Evolutionary conservation across 2,329 filamentous ascomycete species (phyloP).

Genomic region (Rachicladosporium sp.): DNA sequence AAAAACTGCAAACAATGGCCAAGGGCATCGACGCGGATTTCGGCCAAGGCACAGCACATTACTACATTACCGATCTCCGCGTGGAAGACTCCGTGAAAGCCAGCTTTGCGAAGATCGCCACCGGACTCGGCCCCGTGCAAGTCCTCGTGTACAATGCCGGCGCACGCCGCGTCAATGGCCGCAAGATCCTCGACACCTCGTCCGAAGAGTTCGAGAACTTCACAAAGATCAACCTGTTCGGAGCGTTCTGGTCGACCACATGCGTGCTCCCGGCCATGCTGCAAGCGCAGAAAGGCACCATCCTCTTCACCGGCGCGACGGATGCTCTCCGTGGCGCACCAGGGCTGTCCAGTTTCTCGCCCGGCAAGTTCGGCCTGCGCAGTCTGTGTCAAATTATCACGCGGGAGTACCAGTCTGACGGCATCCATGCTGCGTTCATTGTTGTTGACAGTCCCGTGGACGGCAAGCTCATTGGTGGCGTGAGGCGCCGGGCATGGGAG

Average conservation of each 20-base stretch:
- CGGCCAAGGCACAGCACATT: constrained; percentile 9
- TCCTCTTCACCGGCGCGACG: constrained; percentile 13
- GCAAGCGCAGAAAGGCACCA: constrained; percentile 11
- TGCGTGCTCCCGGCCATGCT: constrained; percentile 13
- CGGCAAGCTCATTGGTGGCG: constrained; percentile 8
- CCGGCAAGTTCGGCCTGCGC: constrained; percentile 13
- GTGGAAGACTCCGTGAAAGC: constrained; percentile 9
- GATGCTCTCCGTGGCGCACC: constrained; percentile 12
- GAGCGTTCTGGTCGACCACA: constrained; percentile 14
- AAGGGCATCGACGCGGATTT: constrained; percentile 10
- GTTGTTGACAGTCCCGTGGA: constrained; percentile 7
- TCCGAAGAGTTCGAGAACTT: constrained; percentile 15
- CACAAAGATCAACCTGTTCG: constrained; percentile 14
- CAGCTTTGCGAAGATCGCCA: constrained; percentile 9
- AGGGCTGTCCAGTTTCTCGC: constrained; percentile 12
- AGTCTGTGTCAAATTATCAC: constrained; percentile 8
- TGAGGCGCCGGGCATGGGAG: constrained; percentile 5
- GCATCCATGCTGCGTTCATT: constrained; percentile 6
- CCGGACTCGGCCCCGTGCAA: constrained; percentile 11
- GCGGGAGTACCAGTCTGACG: constrained; percentile 6
- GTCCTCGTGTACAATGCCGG: constrained; percentile 15
- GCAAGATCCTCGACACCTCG: constrained; percentile 11
- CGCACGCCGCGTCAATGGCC: constrained; percentile 13
- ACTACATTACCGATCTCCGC: constrained; percentile 13
- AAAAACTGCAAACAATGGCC: constrained; percentile 13